phyloP scores from a whole-genome alignment of 306 rosid species.

The Vicia sativa region DNA sequence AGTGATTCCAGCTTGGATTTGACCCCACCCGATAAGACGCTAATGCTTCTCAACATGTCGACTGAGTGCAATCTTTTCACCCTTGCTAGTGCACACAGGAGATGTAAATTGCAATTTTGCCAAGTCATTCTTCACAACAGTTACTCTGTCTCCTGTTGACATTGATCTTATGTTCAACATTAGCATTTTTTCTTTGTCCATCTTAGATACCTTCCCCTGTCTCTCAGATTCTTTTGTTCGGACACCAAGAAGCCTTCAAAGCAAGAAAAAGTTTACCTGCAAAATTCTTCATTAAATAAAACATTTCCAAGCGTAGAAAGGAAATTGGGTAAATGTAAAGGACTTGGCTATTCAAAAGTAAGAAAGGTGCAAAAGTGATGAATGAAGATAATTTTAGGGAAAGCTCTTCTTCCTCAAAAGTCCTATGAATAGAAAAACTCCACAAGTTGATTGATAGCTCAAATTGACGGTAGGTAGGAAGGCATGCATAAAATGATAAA shows the following conservation, averaged over 20 bases:
- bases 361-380: too few species aligned
- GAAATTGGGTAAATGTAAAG: not conserved
- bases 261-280: conserved; percentile 93
- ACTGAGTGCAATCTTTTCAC: conserved; percentile 94
- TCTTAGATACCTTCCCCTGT: conserved; percentile 91
- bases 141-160: conserved; percentile 86
- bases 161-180: conserved; percentile 98
- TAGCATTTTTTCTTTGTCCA: conserved; percentile 79
- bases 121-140: conserved; percentile 87
- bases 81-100: conserved; percentile 95
- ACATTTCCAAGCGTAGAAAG: not conserved
- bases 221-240: conserved; percentile 87
- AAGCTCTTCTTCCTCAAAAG: too few species aligned
- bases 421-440: too few species aligned
- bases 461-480: not conserved
- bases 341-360: not conserved
- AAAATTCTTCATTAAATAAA: conserved; percentile 14
- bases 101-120: conserved; percentile 89
- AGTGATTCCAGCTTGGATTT: conserved; percentile 91
- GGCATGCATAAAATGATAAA: conserved; percentile 7
- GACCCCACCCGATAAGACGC: conserved; percentile 98
- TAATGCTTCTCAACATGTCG: conserved; percentile 97
- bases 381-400: too few species aligned
- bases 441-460: too few species aligned
- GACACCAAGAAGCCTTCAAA: conserved; percentile 87